Percentiles rank a stretch among this genome's conserved stretches.
Evolutionary conservation across 1,139 yeast genomes (phyloP).

Genomic region (Sugiyamaella novakii): DNA sequence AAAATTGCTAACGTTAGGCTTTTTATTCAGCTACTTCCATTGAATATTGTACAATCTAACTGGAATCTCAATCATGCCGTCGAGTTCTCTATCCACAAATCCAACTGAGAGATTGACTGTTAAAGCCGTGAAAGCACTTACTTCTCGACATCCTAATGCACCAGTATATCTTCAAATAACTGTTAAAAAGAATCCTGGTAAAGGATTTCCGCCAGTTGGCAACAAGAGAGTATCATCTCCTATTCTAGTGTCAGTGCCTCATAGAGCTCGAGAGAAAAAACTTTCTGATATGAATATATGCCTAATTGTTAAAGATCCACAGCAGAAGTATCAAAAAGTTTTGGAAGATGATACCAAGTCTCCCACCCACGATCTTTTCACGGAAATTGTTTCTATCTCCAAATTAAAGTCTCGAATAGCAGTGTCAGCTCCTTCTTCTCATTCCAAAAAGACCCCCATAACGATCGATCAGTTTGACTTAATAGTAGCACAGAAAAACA

Average conservation of each 20-base stretch:
- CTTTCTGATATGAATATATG: conserved; percentile 31
- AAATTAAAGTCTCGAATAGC: conserved; percentile 31
- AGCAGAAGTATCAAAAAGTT: conserved; percentile 27
- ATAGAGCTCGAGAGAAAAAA: conserved; percentile 27
- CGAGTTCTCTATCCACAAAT: background rate
- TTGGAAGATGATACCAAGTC: conserved; percentile 29
- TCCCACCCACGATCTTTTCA: conserved; percentile 33
- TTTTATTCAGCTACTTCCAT: no score
- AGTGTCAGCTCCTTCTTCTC: conserved; percentile 15
- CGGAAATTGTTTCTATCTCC: conserved; percentile 33
- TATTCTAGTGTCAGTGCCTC: conserved; percentile 32
- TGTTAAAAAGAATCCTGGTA: conserved; percentile 23
- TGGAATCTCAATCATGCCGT: background rate
- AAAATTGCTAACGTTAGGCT: no score
- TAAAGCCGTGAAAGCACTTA: conserved; percentile 21
- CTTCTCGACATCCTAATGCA: conserved; percentile 21
- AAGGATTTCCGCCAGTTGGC: conserved; percentile 16
- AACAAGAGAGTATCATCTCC: conserved; percentile 27
- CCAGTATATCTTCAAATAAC: conserved; percentile 32
- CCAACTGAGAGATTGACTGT: conserved; percentile 9
- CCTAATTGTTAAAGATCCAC: conserved; percentile 35
- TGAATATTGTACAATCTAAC: background rate
- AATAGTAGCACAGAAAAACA: conserved; percentile 32
- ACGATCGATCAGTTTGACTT: conserved; percentile 29
- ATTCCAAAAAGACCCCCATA: conserved; percentile 14